Evolutionary conservation across 2,329 filamentous ascomycete genomes (phyloP).

Genomic region (Blastomyces gilchristii): DNA sequence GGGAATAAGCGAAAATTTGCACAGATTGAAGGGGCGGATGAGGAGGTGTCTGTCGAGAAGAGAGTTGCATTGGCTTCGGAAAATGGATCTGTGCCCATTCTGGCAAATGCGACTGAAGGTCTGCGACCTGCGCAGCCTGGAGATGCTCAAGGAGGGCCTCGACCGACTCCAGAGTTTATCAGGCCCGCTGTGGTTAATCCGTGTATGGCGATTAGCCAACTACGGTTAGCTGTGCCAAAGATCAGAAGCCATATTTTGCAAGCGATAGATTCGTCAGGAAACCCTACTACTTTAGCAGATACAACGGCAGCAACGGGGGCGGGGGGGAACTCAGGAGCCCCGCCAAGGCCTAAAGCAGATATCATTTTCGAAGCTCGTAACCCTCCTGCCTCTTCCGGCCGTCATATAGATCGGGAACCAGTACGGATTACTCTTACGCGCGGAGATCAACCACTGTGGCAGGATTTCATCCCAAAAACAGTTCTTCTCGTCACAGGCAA

Average conservation of each 20-base stretch:
- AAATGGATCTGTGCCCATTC: conserved; percentile 61
- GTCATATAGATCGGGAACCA: conserved; percentile 61
- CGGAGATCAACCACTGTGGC: conserved; percentile 73
- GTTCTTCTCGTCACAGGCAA: conserved; percentile 88
- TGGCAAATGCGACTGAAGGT: conserved; percentile 67
- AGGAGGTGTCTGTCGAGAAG: conserved; percentile 54
- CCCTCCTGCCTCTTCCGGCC: conserved; percentile 52
- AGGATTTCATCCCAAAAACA: conserved; percentile 79
- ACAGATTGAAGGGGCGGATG: conserved; percentile 57
- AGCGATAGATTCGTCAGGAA: conserved; percentile 53
- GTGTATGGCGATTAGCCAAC: conserved; percentile 67
- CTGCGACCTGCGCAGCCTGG: conserved; percentile 61
- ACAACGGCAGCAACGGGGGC: conserved; percentile 14
- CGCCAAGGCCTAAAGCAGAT: conserved; percentile 51
- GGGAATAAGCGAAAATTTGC: conserved; percentile 86
- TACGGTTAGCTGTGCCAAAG: conserved; percentile 78
- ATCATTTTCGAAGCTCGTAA: conserved; percentile 84
- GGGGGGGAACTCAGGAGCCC: conserved; percentile 23
- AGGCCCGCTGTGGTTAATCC: conserved; percentile 81
- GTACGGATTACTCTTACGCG: conserved; percentile 73
- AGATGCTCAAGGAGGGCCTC: conserved; percentile 42
- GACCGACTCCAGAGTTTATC: conserved; percentile 69
- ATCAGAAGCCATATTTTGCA: conserved; percentile 73
- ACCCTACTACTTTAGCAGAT: conserved; percentile 31
- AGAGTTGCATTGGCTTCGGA: conserved; percentile 49